Conservation (phyloP, 768 basidiomycete species). For the Calocera viscosa region DNA sequence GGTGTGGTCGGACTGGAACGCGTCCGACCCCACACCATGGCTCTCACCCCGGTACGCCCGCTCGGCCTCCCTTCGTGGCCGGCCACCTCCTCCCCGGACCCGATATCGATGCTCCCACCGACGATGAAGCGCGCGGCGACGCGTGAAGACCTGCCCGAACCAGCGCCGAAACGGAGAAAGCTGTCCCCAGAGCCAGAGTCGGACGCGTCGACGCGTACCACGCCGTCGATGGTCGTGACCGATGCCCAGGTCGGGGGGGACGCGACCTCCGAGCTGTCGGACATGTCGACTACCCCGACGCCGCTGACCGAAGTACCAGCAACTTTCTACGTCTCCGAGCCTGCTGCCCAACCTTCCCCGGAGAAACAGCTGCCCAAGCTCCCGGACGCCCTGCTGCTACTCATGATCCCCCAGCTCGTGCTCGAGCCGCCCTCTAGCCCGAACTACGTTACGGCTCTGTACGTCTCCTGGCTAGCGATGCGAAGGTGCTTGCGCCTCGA, state of each 20-base stretch:
- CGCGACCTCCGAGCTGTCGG: not conserved
- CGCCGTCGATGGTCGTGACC: slow-evolving; percentile 1
- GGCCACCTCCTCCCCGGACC: not conserved
- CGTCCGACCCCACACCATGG: not conserved
- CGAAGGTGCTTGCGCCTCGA: not conserved
- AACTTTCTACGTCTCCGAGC: not conserved
- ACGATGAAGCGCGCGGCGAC: not conserved
- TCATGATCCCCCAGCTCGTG: slow-evolving; percentile 2
- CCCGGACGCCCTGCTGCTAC: not conserved
- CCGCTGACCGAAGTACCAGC: not conserved
- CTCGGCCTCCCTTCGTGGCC: not conserved
- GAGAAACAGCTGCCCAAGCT: not conserved
- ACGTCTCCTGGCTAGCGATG: slow-evolving; percentile 2
- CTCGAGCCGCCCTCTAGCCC: not conserved
- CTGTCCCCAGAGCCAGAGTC: not conserved
- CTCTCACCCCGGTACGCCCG: not conserved
- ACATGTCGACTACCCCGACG: not conserved
- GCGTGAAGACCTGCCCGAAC: not conserved
- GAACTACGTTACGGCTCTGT: not conserved
- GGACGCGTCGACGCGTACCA: slow-evolving; percentile 5
- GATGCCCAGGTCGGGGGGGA: not conserved
- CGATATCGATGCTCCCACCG: not conserved
- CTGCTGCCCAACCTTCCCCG: not conserved
- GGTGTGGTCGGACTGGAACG: too few species aligned
- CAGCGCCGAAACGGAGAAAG: not conserved